A percentile compares a stretch with the other conserved stretches of the same genome.
These are phyloP conservation scores for Coniochaeta sp. DNA, from an alignment of 2,329 filamentous ascomycete species.

Conservation along the genomic window DNA sequence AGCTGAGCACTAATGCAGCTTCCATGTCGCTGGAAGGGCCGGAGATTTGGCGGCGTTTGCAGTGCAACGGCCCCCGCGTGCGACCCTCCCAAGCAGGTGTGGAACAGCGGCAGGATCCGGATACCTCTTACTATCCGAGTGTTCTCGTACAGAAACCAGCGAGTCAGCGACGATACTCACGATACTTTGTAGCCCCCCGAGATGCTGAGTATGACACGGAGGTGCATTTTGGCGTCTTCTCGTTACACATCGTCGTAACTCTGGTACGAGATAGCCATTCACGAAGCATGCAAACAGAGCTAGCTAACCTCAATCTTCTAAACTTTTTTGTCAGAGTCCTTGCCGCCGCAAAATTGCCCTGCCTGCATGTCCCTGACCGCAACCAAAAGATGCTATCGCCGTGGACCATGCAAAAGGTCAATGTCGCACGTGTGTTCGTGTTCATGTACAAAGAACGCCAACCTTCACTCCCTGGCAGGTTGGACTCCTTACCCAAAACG, in stretches of 20 bases:
- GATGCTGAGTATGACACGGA: no score
- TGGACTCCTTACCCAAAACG: neutral
- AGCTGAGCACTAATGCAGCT: neutral
- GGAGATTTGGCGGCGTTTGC: neutral
- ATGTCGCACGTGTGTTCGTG: no score
- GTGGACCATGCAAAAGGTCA: neutral
- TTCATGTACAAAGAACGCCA: neutral
- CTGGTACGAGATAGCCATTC: neutral
- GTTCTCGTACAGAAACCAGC: no score
- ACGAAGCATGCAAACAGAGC: neutral
- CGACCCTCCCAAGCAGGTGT: no score
- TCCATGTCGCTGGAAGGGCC: neutral
- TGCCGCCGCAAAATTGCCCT: neutral
- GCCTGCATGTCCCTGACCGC: neutral
- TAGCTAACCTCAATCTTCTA: neutral
- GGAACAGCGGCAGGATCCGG: no score
- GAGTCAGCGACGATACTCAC: no score
- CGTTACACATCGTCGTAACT: neutral
- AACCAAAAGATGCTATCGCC: neutral
- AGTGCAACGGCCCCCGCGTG: no score
- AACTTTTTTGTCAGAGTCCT: neutral
- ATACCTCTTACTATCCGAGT: no score
- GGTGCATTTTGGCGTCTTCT: no score
- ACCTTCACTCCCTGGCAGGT: neutral
- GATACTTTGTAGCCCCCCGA: no score